Conservation (phyloP, 345 rosid genomes). For the Microcos paniculata region DNA sequence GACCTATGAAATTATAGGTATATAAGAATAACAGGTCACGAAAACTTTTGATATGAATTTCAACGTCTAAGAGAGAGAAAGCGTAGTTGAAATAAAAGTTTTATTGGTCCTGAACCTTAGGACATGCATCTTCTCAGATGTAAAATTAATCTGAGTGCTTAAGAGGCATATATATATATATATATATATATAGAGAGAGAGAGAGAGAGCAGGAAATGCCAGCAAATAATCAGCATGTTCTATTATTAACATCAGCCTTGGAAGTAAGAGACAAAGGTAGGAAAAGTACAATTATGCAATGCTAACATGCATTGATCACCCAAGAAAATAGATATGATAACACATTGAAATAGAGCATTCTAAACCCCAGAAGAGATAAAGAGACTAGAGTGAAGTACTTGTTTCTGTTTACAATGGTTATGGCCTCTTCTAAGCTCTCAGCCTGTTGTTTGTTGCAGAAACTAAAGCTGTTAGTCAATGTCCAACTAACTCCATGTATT, state of each 20-base stretch:
- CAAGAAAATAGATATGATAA: not conserved
- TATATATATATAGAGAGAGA: too few relatives aligned
- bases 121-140: not conserved
- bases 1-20: slow-evolving; percentile 21
- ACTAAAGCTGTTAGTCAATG: slow-evolving; percentile 9
- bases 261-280: not conserved
- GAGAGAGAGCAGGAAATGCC: not conserved
- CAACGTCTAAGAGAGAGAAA: not conserved
- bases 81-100: not conserved
- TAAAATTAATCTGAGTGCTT: not conserved
- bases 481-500: not conserved
- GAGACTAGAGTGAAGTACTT: slow-evolving; percentile 24
- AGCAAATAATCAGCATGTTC: not conserved
- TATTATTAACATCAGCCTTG: not conserved
- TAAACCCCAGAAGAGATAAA: slow-evolving; percentile 15
- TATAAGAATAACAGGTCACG: not conserved
- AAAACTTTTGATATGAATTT: not conserved
- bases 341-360: not conserved
- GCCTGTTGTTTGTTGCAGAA: slow-evolving; percentile 31
- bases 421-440: slow-evolving; percentile 42
- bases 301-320: slow-evolving; percentile 10
- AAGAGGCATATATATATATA: too few relatives aligned
- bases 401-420: slow-evolving; percentile 36
- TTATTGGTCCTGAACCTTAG: not conserved
- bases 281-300: not conserved